Base-by-base conservation (phyloP, 257 asterid genomes). In the Misopates orontium region DNA sequence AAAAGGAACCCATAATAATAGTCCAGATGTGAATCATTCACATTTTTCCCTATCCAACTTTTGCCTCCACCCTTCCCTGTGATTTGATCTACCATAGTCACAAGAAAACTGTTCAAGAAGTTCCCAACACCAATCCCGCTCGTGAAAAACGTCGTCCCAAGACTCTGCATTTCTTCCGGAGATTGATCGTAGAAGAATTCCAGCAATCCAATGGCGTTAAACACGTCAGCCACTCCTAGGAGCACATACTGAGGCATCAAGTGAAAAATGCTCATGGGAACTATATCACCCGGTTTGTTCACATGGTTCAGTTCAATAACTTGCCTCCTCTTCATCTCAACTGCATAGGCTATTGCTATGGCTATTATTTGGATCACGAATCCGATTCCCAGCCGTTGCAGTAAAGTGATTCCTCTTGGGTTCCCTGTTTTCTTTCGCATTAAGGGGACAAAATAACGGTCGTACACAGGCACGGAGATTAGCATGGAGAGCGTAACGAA, bases 161-260 rank as follows among this genome's bases (percentile, higher is more conserved):
- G 72, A 71, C 97, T 90, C 69, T 85, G 95, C 95, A 90, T 85
- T 10, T 85, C 90, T 42, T 87, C 95, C 0, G 97, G 97, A 1
- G 96, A 87, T 54, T 90, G 97, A 66, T 90, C 96, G 16, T 90
- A 90, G 83, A 87, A 90, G 62, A 90, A 90, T 22, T 90, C 97
- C 25, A 90, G 47, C 66, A 87, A 49, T 0, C 97, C 97, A 18
- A 90, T 80, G 31, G 96, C 96, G 39, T 84, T 82, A 48, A 90
- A 90, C 73, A 90, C 95, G 62, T 88, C 97, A 0, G 87, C 97
- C 11, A 90, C 71, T 0, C 97, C 96, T 4, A 90, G 24, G 4
- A 87, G 56, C 52, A 82, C 77, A 41, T 90, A 88, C 39, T 90
- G 97, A 2, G 97, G 97, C n/a, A 90, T 69, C 21, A 90, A 40